Evolutionary conservation across 1,284 basidiomycete species (phyloP).

Genomic region (Tetrapyrgos nigripes): DNA sequence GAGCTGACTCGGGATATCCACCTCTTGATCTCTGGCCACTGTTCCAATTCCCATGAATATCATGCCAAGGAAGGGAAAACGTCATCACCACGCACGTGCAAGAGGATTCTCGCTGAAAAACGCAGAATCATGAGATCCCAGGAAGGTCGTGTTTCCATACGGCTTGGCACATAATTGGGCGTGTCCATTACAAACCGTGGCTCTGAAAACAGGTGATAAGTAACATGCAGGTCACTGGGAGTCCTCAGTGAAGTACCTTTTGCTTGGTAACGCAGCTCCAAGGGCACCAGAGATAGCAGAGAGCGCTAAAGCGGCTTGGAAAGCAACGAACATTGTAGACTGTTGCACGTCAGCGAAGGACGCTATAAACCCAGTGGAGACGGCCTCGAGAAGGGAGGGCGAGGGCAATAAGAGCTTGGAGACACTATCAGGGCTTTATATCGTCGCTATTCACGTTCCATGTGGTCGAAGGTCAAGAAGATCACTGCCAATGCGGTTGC

Average conservation of each 20-base stretch:
- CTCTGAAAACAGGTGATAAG: slow-evolving; percentile 26
- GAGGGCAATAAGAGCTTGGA: no score
- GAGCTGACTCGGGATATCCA: slow-evolving; percentile 66
- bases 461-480: no score
- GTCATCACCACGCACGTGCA: slow-evolving; percentile 43
- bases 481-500: no score
- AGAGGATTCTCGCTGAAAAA: slow-evolving; percentile 59
- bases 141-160: slow-evolving; percentile 68
- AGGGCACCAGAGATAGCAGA: not conserved
- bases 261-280: not conserved
- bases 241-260: slow-evolving; percentile 1
- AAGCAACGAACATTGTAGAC: not conserved
- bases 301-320: not conserved
- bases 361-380: no score
- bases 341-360: no score
- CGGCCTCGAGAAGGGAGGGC: no score
- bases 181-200: slow-evolving; percentile 58
- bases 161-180: slow-evolving; percentile 63
- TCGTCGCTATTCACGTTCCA: no score
- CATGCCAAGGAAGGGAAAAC: not conserved
- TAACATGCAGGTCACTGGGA: no score
- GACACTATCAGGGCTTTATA: no score
- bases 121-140: slow-evolving; percentile 78
- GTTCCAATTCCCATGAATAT: not conserved
- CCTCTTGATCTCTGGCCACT: slow-evolving; percentile 67